Evolutionary conservation across 495 filamentous ascomycete species (phyloP), one percentile per base, ranked within the genome.

Genomic region (Mytilinidion resinicola): DNA sequence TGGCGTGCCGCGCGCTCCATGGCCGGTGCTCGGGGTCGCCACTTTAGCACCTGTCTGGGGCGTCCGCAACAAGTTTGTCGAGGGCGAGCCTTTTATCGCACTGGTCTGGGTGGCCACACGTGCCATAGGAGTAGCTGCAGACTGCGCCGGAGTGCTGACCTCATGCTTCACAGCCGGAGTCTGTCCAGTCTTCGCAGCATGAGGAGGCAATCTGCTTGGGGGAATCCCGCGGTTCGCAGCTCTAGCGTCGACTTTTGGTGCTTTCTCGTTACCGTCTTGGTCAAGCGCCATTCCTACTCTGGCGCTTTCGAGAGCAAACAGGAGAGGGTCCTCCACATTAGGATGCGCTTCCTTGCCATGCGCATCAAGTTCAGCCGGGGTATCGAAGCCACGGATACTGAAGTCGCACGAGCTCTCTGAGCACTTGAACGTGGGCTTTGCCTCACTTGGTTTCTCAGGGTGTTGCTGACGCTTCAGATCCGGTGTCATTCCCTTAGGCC

Each of bases 331-430:
- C 42, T 77, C 73, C 1, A 75, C 69, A 53, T 74, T 77, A 38
- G 75, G 62, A 51, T 86, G 83, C 64, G 80, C 80, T 34, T 81
- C 76, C 30, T 77, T 71, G 15, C 66, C 67, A 62, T 86, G 83
- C 10, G 66, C 65, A 17, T 75, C 71, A 49, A 77, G 69, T 25
- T 76, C 76, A 52, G 82, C 78, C 56, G 82, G 78, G 10, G 64
- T 80, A 33, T 75, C 68, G 57, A 85, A 85, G 1, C 78, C 81
- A 15, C 72, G 67, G n/a, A 53, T 52, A 37, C 69, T 66, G 50
- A 64, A 70, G 15, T 82, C 78, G 57, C 82, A 85, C 34, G 66
- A 65, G 0, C 62, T 53, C 9, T 76, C 73, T 8, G 70, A 55
- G 67, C 82, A 85, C 20, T 65, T 69, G 53, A 72, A 73, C 41